A percentile compares a stretch with the other conserved stretches of the same genome.
These are phyloP conservation scores for Rhodotorula diobovata DNA, from an alignment of 768 basidiomycete species.

Conservation along the genomic window DNA sequence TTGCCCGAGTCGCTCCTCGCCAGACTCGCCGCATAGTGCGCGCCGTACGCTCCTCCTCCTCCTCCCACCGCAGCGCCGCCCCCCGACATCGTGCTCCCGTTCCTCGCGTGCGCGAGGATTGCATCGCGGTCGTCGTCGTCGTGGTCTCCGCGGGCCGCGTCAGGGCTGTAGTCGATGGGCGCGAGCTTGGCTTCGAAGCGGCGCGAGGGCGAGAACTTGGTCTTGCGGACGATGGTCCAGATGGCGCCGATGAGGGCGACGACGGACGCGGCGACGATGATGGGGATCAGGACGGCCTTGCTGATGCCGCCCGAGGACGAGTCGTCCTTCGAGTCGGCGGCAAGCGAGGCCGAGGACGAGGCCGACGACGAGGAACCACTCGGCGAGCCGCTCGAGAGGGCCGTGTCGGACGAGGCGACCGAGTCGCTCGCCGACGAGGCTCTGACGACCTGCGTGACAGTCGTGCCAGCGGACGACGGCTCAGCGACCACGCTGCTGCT, in stretches of 20 bases:
- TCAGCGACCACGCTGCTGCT: no score
- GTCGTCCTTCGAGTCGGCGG: not conserved
- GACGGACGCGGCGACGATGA: constrained; percentile 66
- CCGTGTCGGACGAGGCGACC: not conserved
- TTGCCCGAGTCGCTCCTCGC: constrained; percentile 28
- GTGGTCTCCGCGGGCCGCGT: not conserved
- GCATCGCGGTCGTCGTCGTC: not conserved
- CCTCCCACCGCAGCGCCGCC: not conserved
- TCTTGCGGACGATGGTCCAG: constrained; percentile 68
- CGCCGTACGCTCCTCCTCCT: not conserved
- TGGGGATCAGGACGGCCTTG: constrained; percentile 50
- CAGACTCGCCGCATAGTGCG: constrained; percentile 19
- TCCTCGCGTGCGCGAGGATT: constrained; percentile 8
- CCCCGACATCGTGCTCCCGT: constrained; percentile 12
- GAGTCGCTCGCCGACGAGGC: not conserved
- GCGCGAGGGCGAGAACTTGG: constrained; percentile 77
- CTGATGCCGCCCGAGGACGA: constrained; percentile 14
- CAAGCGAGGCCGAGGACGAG: not conserved
- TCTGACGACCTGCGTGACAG: not conserved
- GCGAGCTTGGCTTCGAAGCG: constrained; percentile 77
- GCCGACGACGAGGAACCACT: not conserved
- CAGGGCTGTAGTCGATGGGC: constrained; percentile 59
- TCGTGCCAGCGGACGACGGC: not conserved
- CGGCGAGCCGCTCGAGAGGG: not conserved
- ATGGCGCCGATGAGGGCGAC: constrained; percentile 66